Conservation (phyloP, 306 rosid genomes). For the Cucurbita argyrosperma region DNA sequence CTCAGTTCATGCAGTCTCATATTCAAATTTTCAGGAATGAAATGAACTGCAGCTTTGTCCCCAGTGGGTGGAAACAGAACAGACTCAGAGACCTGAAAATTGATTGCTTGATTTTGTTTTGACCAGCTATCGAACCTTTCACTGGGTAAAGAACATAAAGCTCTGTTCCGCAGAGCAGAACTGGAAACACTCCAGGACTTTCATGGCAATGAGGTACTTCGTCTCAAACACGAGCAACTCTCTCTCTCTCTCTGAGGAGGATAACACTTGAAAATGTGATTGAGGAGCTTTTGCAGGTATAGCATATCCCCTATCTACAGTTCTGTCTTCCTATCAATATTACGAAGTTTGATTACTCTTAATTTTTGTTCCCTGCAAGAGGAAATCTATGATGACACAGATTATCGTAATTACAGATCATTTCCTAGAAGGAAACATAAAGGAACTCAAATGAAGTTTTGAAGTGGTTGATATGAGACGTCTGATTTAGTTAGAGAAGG, state of each 20-base stretch:
- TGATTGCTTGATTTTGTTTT: neutral
- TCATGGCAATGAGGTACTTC: constrained; percentile 68
- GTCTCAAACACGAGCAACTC: neutral
- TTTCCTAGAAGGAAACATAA: neutral
- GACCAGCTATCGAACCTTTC: constrained; percentile 46
- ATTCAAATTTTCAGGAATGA: neutral
- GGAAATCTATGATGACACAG: constrained; percentile 23
- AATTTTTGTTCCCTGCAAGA: constrained; percentile 8
- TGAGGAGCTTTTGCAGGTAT: constrained; percentile 39
- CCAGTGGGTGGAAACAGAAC: neutral
- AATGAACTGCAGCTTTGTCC: neutral
- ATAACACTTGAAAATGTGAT: constrained; percentile 71
- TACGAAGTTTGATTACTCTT: neutral
- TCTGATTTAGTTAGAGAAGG: neutral
- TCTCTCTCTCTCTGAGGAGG: neutral
- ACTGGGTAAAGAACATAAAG: constrained; percentile 42
- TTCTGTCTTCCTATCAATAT: neutral
- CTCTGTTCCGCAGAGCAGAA: constrained; percentile 70
- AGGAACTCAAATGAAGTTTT: neutral
- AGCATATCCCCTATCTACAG: neutral
- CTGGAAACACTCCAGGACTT: constrained; percentile 53
- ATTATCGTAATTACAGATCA: constrained; percentile 2
- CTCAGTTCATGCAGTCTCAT: neutral
- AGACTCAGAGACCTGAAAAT: neutral
- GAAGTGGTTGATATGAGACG: neutral